Evolutionary conservation across 331 rosid species (phyloP), one percentile per base, ranked within the genome.

Genomic region (Rosa hybrid): DNA sequence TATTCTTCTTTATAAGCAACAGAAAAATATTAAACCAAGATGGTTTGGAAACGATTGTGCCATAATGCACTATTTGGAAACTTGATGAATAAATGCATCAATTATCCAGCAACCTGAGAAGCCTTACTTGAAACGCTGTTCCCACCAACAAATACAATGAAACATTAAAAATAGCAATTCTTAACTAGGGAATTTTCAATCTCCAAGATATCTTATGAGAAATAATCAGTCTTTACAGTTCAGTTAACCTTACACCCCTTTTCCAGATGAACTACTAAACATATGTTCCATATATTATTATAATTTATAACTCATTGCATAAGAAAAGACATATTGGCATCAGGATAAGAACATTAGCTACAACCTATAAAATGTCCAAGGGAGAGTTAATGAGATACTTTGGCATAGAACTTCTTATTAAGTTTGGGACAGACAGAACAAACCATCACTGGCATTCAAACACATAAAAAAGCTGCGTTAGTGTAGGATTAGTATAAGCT

Each of bases 401-500:
- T 53, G 7, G 59, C 59, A 53, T 53, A 53, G 13, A 53, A 50
- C 17, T 17, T 17, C 21, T 53, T 53, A 18, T 14, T 53, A 23
- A 71, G 23, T 46, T 72, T 50, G 76, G 0, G 44, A 25, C 45
- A 27, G 63, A 62, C 9, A 51, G 12, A 63, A 18, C 27, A 17
- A 30, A 30, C 30, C 56, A 72, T 42, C 45, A 42, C 45, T 42
- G 45, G 0, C 45, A 42, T 42, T 42, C 59, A 60, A 77, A 46
- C 27, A 18, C 11, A 74, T 12, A 8, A 39, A 20, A 25, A 73
- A 48, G 50, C 38, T 45, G 39, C 34, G 59, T 39, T 14, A 59
- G n/a, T 12, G 53, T 48, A n/a, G 20, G 16, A 23, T 6, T n/a
- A 53, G 78, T 48, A 49, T 42, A 74, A 75, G 75, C 97, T 87